Evolutionary conservation across 352 stramenopile genomes (phyloP).

Genomic region (Halophytophthora polymorphica): DNA sequence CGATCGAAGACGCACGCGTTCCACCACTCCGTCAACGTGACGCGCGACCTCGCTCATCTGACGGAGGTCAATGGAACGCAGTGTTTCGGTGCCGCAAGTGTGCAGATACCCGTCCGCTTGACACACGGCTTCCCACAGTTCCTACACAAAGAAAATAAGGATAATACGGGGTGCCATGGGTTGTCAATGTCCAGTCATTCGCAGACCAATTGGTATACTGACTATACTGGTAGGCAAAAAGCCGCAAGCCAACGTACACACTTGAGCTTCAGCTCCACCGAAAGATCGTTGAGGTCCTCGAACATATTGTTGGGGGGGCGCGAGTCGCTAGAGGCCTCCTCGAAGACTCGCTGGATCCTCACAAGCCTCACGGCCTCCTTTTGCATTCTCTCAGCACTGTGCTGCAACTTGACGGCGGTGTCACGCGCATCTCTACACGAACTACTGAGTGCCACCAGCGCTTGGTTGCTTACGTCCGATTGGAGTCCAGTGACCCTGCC

Average conservation of each 20-base stretch:
- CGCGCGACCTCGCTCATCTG: slow-evolving; percentile 27
- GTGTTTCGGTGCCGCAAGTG: slow-evolving; percentile 27
- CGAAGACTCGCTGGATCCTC: slow-evolving; percentile 39
- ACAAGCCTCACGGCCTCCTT: slow-evolving; percentile 26
- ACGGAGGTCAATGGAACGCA: slow-evolving; percentile 41
- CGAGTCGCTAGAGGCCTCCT: slow-evolving; percentile 28
- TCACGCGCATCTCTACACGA: slow-evolving; percentile 29
- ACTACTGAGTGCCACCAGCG: slow-evolving; percentile 28
- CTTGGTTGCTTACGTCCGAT: slow-evolving; percentile 25
- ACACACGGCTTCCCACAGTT: slow-evolving; percentile 58
- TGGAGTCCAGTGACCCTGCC: slow-evolving; percentile 24
- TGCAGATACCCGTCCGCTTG: slow-evolving; percentile 43
- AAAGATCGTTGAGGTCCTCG: slow-evolving; percentile 27
- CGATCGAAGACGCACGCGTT: slow-evolving; percentile 16
- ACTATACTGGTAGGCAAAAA: neutral
- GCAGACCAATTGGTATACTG: no score
- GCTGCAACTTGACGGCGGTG: slow-evolving; percentile 21
- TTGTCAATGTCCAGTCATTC: neutral
- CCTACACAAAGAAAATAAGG: slow-evolving; percentile 14
- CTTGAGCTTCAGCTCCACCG: slow-evolving; percentile 46
- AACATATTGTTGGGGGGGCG: slow-evolving; percentile 35
- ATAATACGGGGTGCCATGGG: neutral
- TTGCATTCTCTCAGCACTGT: slow-evolving; percentile 24
- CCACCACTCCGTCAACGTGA: slow-evolving; percentile 20
- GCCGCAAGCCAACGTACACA: slow-evolving; percentile 17